Evolutionary conservation across 257 asterid genomes (phyloP).

Genomic region (Nicotiana noctiflora): DNA sequence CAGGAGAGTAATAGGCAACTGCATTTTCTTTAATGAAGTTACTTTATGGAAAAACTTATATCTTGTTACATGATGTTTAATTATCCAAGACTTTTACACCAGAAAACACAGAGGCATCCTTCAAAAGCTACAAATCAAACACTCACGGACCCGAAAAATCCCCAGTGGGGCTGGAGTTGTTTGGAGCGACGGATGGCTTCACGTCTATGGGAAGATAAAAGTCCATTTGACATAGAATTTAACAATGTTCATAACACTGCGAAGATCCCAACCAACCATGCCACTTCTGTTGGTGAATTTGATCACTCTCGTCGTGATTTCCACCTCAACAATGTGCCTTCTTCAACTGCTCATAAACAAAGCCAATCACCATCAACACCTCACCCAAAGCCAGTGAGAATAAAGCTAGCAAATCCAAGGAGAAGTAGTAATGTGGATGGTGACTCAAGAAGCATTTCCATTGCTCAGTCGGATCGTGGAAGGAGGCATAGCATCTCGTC

Average conservation of each 20-base stretch:
- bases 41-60: neutral
- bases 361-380: slow-evolving; percentile 69
- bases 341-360: slow-evolving; percentile 37
- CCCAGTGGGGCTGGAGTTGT: slow-evolving; percentile 93
- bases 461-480: slow-evolving; percentile 46
- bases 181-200: slow-evolving; percentile 80
- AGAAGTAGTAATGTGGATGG: slow-evolving; percentile 39
- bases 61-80: neutral
- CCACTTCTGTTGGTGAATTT: slow-evolving; percentile 11
- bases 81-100: neutral
- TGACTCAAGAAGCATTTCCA: slow-evolving; percentile 54
- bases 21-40: neutral
- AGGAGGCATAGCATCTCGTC: slow-evolving; percentile 64
- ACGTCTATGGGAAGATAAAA: slow-evolving; percentile 56
- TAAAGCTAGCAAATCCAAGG: slow-evolving; percentile 28
- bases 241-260: slow-evolving; percentile 24
- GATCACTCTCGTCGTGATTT: neutral
- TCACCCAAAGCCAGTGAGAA: slow-evolving; percentile 28
- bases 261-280: slow-evolving; percentile 25
- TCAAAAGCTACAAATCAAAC: slow-evolving; percentile 45
- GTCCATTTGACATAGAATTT: slow-evolving; percentile 37
- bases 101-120: slow-evolving; percentile 44
- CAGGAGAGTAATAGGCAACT: no score
- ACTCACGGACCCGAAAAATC: slow-evolving; percentile 61
- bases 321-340: slow-evolving; percentile 16